These are phyloP conservation scores for Lactuca saligna DNA, from an alignment of 129 eudicot genomes.

Conservation along the genomic window DNA sequence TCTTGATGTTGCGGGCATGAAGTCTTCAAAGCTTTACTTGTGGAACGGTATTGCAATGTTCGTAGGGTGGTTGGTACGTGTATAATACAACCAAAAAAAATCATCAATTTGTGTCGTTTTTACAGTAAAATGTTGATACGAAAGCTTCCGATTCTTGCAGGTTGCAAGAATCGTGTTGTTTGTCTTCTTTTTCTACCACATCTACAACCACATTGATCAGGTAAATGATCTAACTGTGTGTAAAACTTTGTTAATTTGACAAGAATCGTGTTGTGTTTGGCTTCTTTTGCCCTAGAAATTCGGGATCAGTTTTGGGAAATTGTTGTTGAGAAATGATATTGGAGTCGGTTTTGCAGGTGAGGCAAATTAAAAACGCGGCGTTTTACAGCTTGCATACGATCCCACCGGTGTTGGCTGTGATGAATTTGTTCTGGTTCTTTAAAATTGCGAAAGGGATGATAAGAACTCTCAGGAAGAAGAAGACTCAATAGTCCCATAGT, in stretches of 20 bases:
- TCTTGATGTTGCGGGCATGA: constrained; percentile 71
- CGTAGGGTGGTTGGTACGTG: constrained; percentile 87
- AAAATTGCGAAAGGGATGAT: constrained; percentile 84
- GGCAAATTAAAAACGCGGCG: constrained; percentile 50
- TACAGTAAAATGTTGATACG: neutral
- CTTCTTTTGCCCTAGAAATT: neutral
- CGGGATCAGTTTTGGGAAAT: neutral
- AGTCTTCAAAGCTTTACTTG: constrained; percentile 59
- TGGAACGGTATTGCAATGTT: constrained; percentile 80
- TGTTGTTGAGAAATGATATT: neutral
- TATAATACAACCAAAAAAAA: neutral
- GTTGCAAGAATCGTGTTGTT: constrained; percentile 72
- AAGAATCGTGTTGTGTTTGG: too few species aligned
- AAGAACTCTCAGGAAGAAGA: constrained; percentile 64
- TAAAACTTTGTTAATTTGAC: neutral
- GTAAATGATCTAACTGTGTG: constrained; percentile 23
- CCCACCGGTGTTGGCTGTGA: constrained; percentile 53
- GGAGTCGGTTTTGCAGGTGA: constrained; percentile 49
- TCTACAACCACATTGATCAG: constrained; percentile 69
- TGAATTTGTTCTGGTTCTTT: constrained; percentile 87
- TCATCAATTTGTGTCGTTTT: neutral
- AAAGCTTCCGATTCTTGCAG: constrained; percentile 42
- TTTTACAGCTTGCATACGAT: constrained; percentile 54
- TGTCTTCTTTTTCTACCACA: constrained; percentile 65
- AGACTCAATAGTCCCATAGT: constrained; percentile 32